Evolutionary conservation across 768 basidiomycete genomes (phyloP).

Genomic region (Tephrocybe sp.): DNA sequence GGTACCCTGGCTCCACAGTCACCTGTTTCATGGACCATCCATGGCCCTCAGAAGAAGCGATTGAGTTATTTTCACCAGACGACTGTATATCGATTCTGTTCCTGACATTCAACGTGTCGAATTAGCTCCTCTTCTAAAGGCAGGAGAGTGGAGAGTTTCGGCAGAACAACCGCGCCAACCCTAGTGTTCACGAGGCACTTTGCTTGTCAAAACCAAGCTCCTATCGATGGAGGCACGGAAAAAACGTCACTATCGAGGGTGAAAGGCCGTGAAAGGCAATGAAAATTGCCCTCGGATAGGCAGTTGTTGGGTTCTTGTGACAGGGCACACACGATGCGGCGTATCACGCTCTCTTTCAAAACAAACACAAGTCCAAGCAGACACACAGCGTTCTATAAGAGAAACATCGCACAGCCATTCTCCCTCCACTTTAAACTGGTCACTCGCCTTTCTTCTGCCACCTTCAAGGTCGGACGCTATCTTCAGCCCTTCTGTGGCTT

Average conservation of each 20-base stretch:
- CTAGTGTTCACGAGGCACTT: constrained; percentile 12
- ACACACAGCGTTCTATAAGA: too few species aligned
- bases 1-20: not conserved
- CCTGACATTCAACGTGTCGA: not conserved
- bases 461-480: too few species aligned
- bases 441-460: too few species aligned
- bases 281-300: constrained; percentile 17
- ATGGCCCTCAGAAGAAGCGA: too few species aligned
- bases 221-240: constrained; percentile 24
- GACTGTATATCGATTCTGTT: too few species aligned
- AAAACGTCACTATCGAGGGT: constrained; percentile 8
- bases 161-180: not conserved
- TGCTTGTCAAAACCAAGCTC: constrained; percentile 5
- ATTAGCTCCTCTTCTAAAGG: not conserved
- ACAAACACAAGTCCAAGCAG: constrained; percentile 8
- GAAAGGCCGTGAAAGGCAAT: constrained; percentile 22
- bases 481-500: too few species aligned
- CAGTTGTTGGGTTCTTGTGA: constrained; percentile 23
- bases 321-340: constrained; percentile 3
- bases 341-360: not conserved
- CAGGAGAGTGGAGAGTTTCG: constrained; percentile 4
- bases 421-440: too few species aligned
- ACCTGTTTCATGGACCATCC: not conserved
- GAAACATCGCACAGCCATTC: too few species aligned
- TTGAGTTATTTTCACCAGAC: too few species aligned